Base-by-base conservation (phyloP, 306 rosid genomes). In the Herpetospermum pedunculosum region DNA sequence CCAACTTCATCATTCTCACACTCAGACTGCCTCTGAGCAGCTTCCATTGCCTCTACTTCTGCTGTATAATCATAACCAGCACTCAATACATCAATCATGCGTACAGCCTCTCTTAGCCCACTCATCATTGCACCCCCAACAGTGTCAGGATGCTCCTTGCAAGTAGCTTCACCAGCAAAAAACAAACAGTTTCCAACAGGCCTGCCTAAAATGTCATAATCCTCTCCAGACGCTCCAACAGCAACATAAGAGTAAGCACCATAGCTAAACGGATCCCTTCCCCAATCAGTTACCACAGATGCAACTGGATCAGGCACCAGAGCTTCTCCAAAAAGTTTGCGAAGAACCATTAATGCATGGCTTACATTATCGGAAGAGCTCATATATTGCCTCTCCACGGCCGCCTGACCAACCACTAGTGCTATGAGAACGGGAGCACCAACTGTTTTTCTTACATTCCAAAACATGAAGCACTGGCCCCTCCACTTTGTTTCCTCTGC, bases 41-140 rank as follows among this genome's bases (percentile, higher is more conserved):
- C 90, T 81, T 88, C 97, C 91, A 92, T 76, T 80, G 90, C 89
- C 84, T 90, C 99, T 81, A 80, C 92, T 84, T 95, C 99, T 23
- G 99, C 86, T 59, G 89, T 89, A 76, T 89, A 83, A 88, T 95
- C 99, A 81, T 85, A 85, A 62, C 99, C 99, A 75, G 85, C 74
- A 49, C 71, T 83, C 86, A 95, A 84, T 68, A 92, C 77, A 80
- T 92, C 93, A 80, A 92, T 87, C 63, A 95, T 88, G 50, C 99
- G 96, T 60, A 95, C 99, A 28, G 99, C 96, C 83, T 95, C 99
- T 59, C 96, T 89, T 40, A 95, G 89, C 63, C 99, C 99, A 70
- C 97, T 95, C 96, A 95, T 89, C 97, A 95, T 95, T 37, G 99
- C 99, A 84, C 99, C 99, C 81, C 99, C 99, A 73, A 95, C 99